Conservation (phyloP, 1,139 yeast genomes). For the Schwanniomyces etchellsii region DNA sequence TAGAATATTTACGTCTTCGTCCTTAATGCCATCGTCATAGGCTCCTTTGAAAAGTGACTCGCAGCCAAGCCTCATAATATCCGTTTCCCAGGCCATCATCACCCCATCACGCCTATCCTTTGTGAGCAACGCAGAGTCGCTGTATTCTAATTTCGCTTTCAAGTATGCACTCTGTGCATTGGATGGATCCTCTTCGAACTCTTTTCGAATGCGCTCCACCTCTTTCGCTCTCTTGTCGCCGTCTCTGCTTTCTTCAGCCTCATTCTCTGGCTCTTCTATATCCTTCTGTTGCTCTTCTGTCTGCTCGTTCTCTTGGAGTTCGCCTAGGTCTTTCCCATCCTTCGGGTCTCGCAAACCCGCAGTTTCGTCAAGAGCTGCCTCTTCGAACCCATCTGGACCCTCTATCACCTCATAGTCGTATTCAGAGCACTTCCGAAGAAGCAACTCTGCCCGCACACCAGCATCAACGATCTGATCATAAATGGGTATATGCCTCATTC, state of each 20-base stretch:
- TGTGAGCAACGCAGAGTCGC: slow-evolving; percentile 68
- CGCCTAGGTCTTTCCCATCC: slow-evolving; percentile 7
- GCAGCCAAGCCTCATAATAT: slow-evolving; percentile 77
- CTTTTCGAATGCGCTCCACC: slow-evolving; percentile 10
- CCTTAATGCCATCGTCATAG: slow-evolving; percentile 21
- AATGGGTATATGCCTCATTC: slow-evolving; percentile 39
- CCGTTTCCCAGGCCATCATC: slow-evolving; percentile 96
- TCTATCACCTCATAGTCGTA: slow-evolving; percentile 41
- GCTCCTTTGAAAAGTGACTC: slow-evolving; percentile 52
- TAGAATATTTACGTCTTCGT: slow-evolving; percentile 48
- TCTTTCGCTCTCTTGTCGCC: slow-evolving; percentile 11
- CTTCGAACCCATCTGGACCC: slow-evolving; percentile 22
- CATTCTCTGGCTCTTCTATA: slow-evolving; percentile 10
- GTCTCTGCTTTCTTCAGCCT: slow-evolving; percentile 11
- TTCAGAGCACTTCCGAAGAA: slow-evolving; percentile 68
- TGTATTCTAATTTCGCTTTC: slow-evolving; percentile 61
- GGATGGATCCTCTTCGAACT: slow-evolving; percentile 47
- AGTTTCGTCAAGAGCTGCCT: slow-evolving; percentile 8
- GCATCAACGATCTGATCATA: slow-evolving; percentile 64
- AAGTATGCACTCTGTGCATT: slow-evolving; percentile 63
- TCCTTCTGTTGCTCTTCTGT: slow-evolving; percentile 6
- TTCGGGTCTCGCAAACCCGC: slow-evolving; percentile 5
- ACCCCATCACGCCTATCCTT: slow-evolving; percentile 78
- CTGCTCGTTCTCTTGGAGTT: slow-evolving; percentile 7
- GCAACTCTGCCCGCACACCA: slow-evolving; percentile 84